Evolutionary conservation across 768 basidiomycete species (phyloP).

Genomic region (Pulveroboletus sp.): DNA sequence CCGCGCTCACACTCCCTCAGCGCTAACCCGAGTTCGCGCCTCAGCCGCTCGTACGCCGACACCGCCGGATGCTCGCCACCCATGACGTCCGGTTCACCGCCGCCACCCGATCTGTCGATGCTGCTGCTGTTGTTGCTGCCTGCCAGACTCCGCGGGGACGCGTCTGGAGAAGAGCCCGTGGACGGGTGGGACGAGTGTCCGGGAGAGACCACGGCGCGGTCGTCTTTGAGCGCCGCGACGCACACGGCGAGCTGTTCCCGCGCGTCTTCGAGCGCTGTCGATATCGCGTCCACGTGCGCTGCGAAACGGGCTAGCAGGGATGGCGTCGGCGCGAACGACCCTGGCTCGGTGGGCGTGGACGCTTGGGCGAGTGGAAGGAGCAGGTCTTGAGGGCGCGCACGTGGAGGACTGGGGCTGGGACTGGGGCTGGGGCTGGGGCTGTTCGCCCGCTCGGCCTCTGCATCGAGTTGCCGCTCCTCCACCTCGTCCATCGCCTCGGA

Average conservation of each 20-base stretch:
- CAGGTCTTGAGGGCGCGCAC: conserved; percentile 4
- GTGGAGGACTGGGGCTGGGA: conserved; percentile 12
- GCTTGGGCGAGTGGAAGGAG: conserved; percentile 14
- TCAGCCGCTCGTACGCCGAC: conserved; percentile 69
- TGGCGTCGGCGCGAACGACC: conserved; percentile 72
- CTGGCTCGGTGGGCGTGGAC: conserved; percentile 13
- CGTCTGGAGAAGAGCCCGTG: conserved; percentile 14
- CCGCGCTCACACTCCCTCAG: conserved; percentile 82
- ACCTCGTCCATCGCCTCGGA: conserved; percentile 58
- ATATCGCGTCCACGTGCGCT: conserved; percentile 67
- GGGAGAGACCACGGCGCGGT: conserved; percentile 14
- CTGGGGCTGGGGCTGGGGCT: conserved; percentile 5
- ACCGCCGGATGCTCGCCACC: conserved; percentile 55
- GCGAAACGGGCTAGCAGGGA: conserved; percentile 66
- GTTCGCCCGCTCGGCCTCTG: conserved; percentile 36
- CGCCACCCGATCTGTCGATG: too few species aligned
- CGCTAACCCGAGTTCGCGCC: conserved; percentile 73
- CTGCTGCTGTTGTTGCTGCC: too few species aligned
- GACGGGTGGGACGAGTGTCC: conserved; percentile 22
- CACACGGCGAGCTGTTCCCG: conserved; percentile 62
- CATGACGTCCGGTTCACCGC: too few species aligned
- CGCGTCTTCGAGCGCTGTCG: conserved; percentile 66
- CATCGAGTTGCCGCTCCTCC: conserved; percentile 46
- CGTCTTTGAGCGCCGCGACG: conserved; percentile 51
- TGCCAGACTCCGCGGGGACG: too few species aligned